Evolutionary conservation across 257 asterid genomes (phyloP).

Genomic region (Cruciata laevipes): DNA sequence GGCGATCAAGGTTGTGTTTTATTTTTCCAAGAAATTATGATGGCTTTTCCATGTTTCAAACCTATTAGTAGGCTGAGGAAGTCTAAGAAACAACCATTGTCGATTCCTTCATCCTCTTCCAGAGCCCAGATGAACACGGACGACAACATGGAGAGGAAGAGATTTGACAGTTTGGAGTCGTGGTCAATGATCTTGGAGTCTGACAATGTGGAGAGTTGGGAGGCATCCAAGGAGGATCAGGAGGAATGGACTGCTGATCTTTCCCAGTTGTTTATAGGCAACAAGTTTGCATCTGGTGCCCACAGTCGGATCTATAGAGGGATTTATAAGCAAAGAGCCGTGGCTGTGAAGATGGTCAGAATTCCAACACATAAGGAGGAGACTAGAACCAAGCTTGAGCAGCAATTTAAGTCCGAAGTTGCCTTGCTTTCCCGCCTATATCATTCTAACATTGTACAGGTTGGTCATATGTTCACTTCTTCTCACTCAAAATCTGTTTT

Average conservation of each 20-base stretch:
- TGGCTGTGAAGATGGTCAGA: constrained; percentile 46
- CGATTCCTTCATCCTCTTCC: constrained; percentile 48
- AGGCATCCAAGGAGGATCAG: constrained; percentile 48
- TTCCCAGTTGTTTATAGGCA: constrained; percentile 41
- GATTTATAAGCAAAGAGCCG: constrained; percentile 39
- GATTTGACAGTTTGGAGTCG: constrained; percentile 89
- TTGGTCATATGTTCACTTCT: not conserved
- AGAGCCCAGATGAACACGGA: constrained; percentile 35
- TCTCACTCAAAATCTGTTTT: not conserved
- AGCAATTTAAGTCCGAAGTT: constrained; percentile 42
- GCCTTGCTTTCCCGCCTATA: constrained; percentile 40
- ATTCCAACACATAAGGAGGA: constrained; percentile 39
- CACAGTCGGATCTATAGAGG: constrained; percentile 44
- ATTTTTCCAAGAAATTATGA: constrained; percentile 6
- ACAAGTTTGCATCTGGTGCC: constrained; percentile 43
- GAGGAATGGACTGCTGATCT: constrained; percentile 43
- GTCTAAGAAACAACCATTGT: constrained; percentile 28
- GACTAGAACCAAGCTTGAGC: constrained; percentile 35
- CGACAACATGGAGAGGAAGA: constrained; percentile 63
- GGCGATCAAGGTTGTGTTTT: not conserved
- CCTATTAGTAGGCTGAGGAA: constrained; percentile 58
- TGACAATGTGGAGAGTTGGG: constrained; percentile 83
- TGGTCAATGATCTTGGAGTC: constrained; percentile 97
- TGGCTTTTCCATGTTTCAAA: constrained; percentile 70
- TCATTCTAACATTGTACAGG: constrained; percentile 44